These are phyloP conservation scores for Marsdenia floribunda DNA, from an alignment of 257 asterid species.

Conservation along the genomic window DNA sequence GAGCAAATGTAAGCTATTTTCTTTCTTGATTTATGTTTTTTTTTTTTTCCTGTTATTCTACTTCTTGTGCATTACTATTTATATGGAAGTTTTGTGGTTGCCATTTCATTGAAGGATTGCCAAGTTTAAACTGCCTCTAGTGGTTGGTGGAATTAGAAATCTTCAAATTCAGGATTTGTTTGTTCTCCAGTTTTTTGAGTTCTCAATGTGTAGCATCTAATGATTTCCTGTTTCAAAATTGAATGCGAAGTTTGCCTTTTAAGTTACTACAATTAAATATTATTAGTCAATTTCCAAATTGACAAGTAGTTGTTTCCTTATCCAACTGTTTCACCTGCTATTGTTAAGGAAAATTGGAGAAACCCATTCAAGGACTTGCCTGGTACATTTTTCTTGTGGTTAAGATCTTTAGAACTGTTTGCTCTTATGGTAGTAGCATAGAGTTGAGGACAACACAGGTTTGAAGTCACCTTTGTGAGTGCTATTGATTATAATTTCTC, in stretches of 20 bases:
- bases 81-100: not conserved
- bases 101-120: not conserved
- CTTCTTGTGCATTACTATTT: not conserved
- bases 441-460: not conserved
- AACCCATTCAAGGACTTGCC: not conserved
- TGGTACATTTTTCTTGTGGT: not conserved
- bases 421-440: not conserved
- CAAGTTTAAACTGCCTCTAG: not conserved
- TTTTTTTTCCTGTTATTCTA: not conserved
- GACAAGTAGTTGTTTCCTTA: not conserved
- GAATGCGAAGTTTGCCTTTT: not conserved
- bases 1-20: constrained; percentile 73
- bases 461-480: not conserved
- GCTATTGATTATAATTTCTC: not conserved
- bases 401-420: not conserved
- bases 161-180: not conserved
- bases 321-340: not conserved
- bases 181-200: not conserved
- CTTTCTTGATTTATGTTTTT: not conserved
- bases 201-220: not conserved
- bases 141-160: not conserved
- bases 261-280: not conserved
- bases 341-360: not conserved
- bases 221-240: not conserved
- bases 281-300: not conserved